Conservation (phyloP, 2,329 filamentous ascomycete genomes). For the Truncatella angustata region DNA sequence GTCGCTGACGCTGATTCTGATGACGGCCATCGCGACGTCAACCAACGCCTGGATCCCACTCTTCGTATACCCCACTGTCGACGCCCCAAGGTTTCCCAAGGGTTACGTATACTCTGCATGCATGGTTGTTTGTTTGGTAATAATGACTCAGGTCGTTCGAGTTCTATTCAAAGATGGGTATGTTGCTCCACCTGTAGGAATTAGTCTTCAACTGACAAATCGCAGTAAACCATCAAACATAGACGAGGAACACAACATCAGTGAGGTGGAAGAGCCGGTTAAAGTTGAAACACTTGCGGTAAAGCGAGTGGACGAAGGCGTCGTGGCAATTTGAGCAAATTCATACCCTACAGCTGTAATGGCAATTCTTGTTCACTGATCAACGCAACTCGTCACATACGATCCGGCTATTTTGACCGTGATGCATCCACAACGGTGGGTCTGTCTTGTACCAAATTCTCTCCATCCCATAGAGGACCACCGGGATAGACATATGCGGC, state of each 20-base stretch:
- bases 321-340: neutral
- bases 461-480: neutral
- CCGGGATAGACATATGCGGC: neutral
- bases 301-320: neutral
- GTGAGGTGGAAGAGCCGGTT: neutral
- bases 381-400: too few relatives aligned
- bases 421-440: neutral
- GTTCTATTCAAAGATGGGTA: slow-evolving; percentile 2
- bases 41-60: slow-evolving; percentile 56
- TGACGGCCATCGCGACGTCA: slow-evolving; percentile 52
- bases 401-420: too few relatives aligned
- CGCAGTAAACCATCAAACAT: neutral
- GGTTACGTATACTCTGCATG: slow-evolving; percentile 26
- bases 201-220: neutral
- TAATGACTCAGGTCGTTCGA: slow-evolving; percentile 8
- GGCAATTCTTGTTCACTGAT: too few relatives aligned
- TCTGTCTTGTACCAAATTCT: neutral
- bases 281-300: neutral
- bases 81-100: slow-evolving; percentile 40
- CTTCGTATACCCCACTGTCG: slow-evolving; percentile 46
- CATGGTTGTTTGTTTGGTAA: slow-evolving; percentile 4
- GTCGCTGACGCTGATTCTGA: slow-evolving; percentile 47
- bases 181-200: neutral
- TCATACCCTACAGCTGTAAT: too few relatives aligned
- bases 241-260: neutral